Percentiles rank a stretch among this genome's conserved stretches.
These are phyloP conservation scores for Sporothrix brasiliensis DNA, from an alignment of 2,329 filamentous ascomycete genomes.

Conservation along the genomic window DNA sequence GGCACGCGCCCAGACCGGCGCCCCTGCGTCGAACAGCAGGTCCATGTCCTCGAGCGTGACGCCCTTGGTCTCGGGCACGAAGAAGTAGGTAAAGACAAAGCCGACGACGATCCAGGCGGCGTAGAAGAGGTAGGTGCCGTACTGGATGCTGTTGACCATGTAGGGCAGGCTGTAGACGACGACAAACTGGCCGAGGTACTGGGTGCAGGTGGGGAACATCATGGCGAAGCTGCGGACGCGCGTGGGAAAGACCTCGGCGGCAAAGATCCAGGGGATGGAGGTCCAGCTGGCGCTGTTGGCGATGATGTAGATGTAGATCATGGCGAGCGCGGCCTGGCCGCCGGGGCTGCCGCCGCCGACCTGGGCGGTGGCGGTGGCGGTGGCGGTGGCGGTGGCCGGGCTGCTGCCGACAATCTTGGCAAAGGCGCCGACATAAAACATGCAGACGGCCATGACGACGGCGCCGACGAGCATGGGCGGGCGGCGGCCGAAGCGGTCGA, in stretches of 20 bases:
- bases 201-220: constrained; percentile 39
- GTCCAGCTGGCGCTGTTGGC: constrained; percentile 40
- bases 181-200: constrained; percentile 43
- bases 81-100: constrained; percentile 41
- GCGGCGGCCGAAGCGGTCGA: constrained; percentile 38
- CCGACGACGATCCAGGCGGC: constrained; percentile 27
- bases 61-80: constrained; percentile 39
- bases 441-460: constrained; percentile 36
- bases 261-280: constrained; percentile 39
- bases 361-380: constrained; percentile 5
- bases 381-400: constrained; percentile 1
- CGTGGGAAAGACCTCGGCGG: constrained; percentile 38
- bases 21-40: constrained; percentile 35
- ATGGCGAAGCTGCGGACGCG: constrained; percentile 40
- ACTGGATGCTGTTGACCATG: constrained; percentile 37
- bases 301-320: constrained; percentile 39
- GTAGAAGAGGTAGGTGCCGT: constrained; percentile 35
- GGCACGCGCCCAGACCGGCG: constrained; percentile 4
- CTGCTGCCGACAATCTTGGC: constrained; percentile 33
- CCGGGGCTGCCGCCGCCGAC: constrained; percentile 7
- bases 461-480: constrained; percentile 38
- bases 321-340: constrained; percentile 38
- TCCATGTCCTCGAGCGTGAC: constrained; percentile 40
- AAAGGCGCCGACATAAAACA: constrained; percentile 45
- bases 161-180: constrained; percentile 41